Base-by-base conservation (phyloP, 1,284 basidiomycete species). In the Leccinum griseonigrum region DNA sequence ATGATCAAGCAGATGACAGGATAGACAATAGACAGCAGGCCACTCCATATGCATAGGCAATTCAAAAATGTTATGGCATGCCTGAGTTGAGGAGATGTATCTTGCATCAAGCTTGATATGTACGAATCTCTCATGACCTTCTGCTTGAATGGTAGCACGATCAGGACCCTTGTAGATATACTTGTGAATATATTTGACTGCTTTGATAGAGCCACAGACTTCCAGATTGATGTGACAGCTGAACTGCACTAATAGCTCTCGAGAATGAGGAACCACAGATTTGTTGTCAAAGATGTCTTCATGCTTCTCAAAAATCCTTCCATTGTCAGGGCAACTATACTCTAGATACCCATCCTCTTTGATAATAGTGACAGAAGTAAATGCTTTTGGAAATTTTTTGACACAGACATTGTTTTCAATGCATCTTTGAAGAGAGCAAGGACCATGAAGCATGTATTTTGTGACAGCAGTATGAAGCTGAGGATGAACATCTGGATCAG, bases 191-290 rank as follows among this genome's bases (percentile, higher is more conserved):
- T 81, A 81, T 53, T 79, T 79, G 64, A 78, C 62, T 2, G 74
- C 65, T 26, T 68, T 70, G 54, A 79, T 64, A 0, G 66, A 67
- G 0, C 56, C 64, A 50, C 63, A 68, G 54, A 56, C 75, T 54
- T 79, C 75, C 1, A 80, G 65, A 62, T 85, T 84, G 63, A 84
- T 81, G 62, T 85, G 83, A 60, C n/a, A 43, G 40, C 10, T 43
- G 40, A 43, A 43, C 40, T 43, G 4, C 14, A 43, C n/a, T 18
- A 43, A 43, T n/a, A 43, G 40, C n/a, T 43, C 16, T 43, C 40
- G 14, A n/a, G 40, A 16, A 43, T 43, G 40, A 18, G 40, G 40
- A 43, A 43, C 40, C 40, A 43, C 40, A 43, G 14, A 18, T 43
- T 43, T 43, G 40, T 43, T 43, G 40, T 43, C 40, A 43, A 43